A percentile compares a stretch with the other conserved stretches of the same genome.
These are phyloP conservation scores for Rhodotorula glutinis DNA, from an alignment of 1,284 basidiomycete genomes.

Conservation along the genomic window DNA sequence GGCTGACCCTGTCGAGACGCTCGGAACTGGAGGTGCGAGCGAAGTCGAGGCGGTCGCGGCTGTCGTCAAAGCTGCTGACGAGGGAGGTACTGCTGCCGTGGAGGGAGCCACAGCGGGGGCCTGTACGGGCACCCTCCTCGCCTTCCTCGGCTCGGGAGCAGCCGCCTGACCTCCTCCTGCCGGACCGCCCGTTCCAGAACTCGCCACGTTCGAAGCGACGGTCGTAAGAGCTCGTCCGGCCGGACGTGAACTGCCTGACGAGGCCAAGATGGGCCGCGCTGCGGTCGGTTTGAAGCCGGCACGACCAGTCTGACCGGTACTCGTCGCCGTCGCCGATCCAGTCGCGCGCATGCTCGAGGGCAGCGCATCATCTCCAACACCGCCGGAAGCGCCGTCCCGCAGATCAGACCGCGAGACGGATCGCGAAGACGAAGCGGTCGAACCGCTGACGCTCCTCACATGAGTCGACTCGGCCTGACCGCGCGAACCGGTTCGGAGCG, in stretches of 20 bases:
- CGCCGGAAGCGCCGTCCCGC: background rate
- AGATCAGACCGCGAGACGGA: constrained; percentile 11
- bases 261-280: background rate
- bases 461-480: background rate
- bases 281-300: constrained; percentile 22
- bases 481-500: constrained; percentile 2
- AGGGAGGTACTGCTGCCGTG: background rate
- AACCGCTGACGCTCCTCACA: background rate
- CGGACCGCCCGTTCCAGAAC: background rate
- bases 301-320: background rate
- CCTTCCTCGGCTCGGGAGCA: constrained; percentile 10
- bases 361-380: background rate
- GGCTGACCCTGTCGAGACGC: background rate
- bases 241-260: background rate
- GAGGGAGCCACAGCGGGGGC: background rate
- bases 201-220: background rate
- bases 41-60: background rate
- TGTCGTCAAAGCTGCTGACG: background rate
- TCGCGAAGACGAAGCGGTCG: constrained; percentile 8
- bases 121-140: constrained; percentile 13
- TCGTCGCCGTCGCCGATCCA: background rate
- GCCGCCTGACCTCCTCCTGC: background rate
- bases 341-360: no score
- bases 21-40: background rate
- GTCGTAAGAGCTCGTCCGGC: background rate